Percentiles rank a stretch among this genome's conserved stretches.
These are phyloP conservation scores for Anthostomella pinea DNA, from an alignment of 2,329 filamentous ascomycete genomes.

Conservation along the genomic window DNA sequence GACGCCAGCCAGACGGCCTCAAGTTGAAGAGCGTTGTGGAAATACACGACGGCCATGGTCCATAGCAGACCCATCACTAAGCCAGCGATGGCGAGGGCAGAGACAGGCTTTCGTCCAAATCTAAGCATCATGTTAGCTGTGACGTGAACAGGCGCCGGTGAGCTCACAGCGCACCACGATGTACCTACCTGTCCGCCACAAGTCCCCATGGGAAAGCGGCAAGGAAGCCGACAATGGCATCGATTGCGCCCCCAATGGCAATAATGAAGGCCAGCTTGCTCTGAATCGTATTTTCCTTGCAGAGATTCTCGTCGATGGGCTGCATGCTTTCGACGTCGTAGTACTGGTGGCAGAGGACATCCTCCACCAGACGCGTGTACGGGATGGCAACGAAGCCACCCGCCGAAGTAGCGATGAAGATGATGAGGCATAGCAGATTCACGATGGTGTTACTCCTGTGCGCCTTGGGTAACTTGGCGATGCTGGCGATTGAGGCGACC, in stretches of 20 bases:
- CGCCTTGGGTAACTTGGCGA: slow-evolving; percentile 21
- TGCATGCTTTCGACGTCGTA: slow-evolving; percentile 24
- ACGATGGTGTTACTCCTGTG: slow-evolving; percentile 28
- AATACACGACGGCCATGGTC: slow-evolving; percentile 30
- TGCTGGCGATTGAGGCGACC: slow-evolving; percentile 21
- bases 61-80: slow-evolving; percentile 25
- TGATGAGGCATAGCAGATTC: slow-evolving; percentile 31
- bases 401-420: slow-evolving; percentile 31
- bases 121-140: slow-evolving; percentile 12
- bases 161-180: not conserved
- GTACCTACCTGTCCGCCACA: slow-evolving; percentile 26
- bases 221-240: slow-evolving; percentile 32
- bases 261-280: slow-evolving; percentile 35
- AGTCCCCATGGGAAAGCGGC: slow-evolving; percentile 39
- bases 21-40: slow-evolving; percentile 32
- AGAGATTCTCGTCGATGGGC: slow-evolving; percentile 36
- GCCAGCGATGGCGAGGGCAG: slow-evolving; percentile 32
- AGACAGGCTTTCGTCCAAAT: slow-evolving; percentile 36
- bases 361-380: slow-evolving; percentile 34
- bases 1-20: slow-evolving; percentile 35
- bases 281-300: slow-evolving; percentile 35
- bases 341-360: slow-evolving; percentile 37
- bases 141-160: not conserved
- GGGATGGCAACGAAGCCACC: slow-evolving; percentile 33
- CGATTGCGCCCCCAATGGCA: slow-evolving; percentile 28